Base-by-base conservation (phyloP, 208 protist genomes). In the Trypanosoma avium region DNA sequence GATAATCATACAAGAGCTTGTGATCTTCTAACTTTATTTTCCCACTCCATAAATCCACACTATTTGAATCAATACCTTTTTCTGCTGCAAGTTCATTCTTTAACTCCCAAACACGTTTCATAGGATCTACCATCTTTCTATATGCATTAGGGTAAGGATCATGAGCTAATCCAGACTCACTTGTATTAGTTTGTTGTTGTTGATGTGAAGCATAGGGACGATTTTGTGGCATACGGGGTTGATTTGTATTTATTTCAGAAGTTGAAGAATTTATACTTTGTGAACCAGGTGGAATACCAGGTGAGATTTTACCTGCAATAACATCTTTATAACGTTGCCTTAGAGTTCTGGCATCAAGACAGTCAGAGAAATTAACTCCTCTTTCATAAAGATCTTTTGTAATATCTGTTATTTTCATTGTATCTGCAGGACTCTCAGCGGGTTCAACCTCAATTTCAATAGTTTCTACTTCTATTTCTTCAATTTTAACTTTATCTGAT, bases 1-100 rank as follows among this genome's bases (percentile, higher is more conserved):
- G 91, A 53, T 96, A 96, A 70, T 96, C 91, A 45, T 94, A 96
- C 19, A 96, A 75, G 3, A 89, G 75, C 62, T 93, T 96, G 70
- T 88, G 65, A 60, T 94, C 91, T 32, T 94, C 91, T 21, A 96
- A 77, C 59, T 85, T 86, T 19, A 71, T 59, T 68, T 92, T 92
- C n/a, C 88, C 88, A 45, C 86, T 90, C 88, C 91, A 96, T 27
- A 96, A 63, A 53, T 96, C 88, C 0, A 96, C 86, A 15, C 66
- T 68, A 48, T 46, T 78, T 0, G 84, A 61, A 66, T 94, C 84
- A 61, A 96, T 89, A 38, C 88, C 88, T 71, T 92, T 93, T 56
- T 94, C 91, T 19, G 79, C 24, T 7, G 85, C 76, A 43, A 96
- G 58, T 53, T 96, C 88, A 58, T 88, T 75, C 73, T 96, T 94